phyloP scores from a whole-genome alignment of 192 early-diverging fungal species.

The Coemansia sp. region DNA sequence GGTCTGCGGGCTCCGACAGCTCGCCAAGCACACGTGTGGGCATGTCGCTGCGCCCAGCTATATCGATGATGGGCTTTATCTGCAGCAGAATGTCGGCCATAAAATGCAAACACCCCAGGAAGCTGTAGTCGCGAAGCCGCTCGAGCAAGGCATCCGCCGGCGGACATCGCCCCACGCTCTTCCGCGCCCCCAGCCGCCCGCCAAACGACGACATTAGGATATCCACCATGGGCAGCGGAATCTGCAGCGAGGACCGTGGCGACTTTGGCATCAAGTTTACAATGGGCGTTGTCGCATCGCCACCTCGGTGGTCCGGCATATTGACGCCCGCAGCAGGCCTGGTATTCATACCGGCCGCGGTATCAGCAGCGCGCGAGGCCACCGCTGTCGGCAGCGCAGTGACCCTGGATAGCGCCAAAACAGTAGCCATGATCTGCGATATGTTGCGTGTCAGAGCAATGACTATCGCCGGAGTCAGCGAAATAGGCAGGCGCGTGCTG shows the following conservation, averaged over 20 bases:
- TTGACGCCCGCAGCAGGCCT: slow-evolving; percentile 12
- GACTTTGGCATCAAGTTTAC: slow-evolving; percentile 15
- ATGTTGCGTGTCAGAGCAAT: slow-evolving; percentile 48
- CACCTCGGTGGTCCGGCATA: slow-evolving; percentile 9
- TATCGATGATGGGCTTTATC: slow-evolving; percentile 45
- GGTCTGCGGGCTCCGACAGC: slow-evolving; percentile 15
- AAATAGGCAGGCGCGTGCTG: slow-evolving; percentile 40
- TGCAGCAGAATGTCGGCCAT: slow-evolving; percentile 44
- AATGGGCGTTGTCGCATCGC: neutral
- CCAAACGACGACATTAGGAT: slow-evolving; percentile 31
- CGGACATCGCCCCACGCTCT: slow-evolving; percentile 45
- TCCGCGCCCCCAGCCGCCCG: slow-evolving; percentile 18
- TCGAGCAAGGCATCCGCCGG: slow-evolving; percentile 33
- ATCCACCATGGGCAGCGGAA: slow-evolving; percentile 42
- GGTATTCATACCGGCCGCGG: neutral
- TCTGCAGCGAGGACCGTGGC: slow-evolving; percentile 39
- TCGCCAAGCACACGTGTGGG: slow-evolving; percentile 26
- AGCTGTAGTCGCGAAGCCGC: slow-evolving; percentile 43
- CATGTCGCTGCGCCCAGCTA: slow-evolving; percentile 26
- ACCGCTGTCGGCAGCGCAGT: neutral
- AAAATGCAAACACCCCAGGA: slow-evolving; percentile 50
- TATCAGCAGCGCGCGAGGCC: neutral
- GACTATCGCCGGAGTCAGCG: slow-evolving; percentile 40
- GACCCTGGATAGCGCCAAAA: slow-evolving; percentile 32
- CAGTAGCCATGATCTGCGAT: slow-evolving; percentile 50